Evolutionary conservation across 805 yeast genomes (phyloP), one percentile per base, ranked within the genome.

Genomic region (Kodamaea sagamina): DNA sequence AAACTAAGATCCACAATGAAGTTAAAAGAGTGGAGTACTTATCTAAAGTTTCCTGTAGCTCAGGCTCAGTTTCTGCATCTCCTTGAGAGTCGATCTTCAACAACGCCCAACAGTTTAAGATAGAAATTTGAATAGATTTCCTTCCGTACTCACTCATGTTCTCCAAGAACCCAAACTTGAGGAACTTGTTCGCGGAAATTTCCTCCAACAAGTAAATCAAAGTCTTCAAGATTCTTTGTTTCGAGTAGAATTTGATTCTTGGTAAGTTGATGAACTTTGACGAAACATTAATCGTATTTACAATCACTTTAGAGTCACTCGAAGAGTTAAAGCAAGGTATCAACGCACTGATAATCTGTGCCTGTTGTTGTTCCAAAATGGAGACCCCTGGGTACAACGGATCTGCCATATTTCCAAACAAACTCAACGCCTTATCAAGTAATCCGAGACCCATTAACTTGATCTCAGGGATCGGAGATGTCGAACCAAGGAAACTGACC

Each of bases 351-450:
- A 87, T 83, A 7, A 93, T 87, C 53, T 89, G 97, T 0, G 98
- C 98, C 55, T 93, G 97, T 55, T 86, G 96, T 62, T 90, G 97
- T 51, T 87, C 96, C 32, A 92, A 66, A 7, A 89, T 72, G 0
- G 92, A 77, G 11, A 77, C 76, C 3, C 82, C 81, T 0, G 87
- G 84, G 52, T 82, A 84, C 21, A 86, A 75, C 0, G 92, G 89
- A 57, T 86, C 96, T 8, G 70, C 75, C 38, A 81, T 62, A 18
- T 74, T 72, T 0, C 89, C 82, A 61, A 79, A 85, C 1, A 77
- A 65, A 6, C 69, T 73, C 22, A 93, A 68, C 1, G 86, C 71
- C 35, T 77, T 77, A 42, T 82, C 84, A 19, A 93, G 68, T 4
- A 92, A 65, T 11, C 70, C 68, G 22, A 92, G 67, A 0, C 97